Percentiles rank a stretch among this genome's conserved stretches.
phyloP scores from a whole-genome alignment of 2,329 filamentous ascomycete species.

The Colletotrichum sp. region DNA sequence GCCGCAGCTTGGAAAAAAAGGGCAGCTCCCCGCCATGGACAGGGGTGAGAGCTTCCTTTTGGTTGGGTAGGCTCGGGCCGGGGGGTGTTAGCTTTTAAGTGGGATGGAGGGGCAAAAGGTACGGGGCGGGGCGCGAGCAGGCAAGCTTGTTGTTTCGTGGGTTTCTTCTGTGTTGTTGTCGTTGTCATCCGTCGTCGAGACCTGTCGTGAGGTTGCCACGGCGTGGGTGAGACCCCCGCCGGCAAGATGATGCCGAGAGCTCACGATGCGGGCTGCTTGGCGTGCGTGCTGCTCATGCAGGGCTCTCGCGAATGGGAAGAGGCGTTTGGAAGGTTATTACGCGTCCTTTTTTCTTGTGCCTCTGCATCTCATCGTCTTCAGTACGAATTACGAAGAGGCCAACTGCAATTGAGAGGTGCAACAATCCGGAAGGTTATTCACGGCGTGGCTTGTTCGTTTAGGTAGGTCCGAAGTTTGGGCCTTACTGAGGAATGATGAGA shows the following conservation, averaged over 20 bases:
- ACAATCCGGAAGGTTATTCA: neutral
- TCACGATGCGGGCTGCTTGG: slow-evolving; percentile 15
- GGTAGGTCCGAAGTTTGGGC: neutral
- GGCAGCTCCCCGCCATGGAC: neutral
- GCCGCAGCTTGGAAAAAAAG: neutral
- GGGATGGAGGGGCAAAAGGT: slow-evolving; percentile 14
- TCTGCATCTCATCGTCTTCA: neutral
- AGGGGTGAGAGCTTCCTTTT: neutral
- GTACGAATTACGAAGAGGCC: neutral
- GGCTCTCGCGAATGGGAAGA: neutral
- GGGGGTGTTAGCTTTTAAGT: slow-evolving; percentile 1
- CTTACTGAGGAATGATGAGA: neutral
- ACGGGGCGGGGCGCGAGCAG: neutral
- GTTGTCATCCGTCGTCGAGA: neutral
- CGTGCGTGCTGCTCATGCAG: slow-evolving; percentile 4
- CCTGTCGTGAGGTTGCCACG: neutral
- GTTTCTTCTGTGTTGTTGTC: neutral
- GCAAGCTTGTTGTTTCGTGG: neutral
- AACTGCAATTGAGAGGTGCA: neutral
- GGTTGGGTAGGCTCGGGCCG: neutral
- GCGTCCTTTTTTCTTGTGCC: slow-evolving; percentile 9
- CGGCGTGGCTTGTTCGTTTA: neutral
- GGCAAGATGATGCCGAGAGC: slow-evolving; percentile 15
- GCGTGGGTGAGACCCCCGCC: slow-evolving; percentile 2
- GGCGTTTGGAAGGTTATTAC: neutral